Conservation (phyloP, 306 rosid species). For the Gleditsia sinensis region DNA sequence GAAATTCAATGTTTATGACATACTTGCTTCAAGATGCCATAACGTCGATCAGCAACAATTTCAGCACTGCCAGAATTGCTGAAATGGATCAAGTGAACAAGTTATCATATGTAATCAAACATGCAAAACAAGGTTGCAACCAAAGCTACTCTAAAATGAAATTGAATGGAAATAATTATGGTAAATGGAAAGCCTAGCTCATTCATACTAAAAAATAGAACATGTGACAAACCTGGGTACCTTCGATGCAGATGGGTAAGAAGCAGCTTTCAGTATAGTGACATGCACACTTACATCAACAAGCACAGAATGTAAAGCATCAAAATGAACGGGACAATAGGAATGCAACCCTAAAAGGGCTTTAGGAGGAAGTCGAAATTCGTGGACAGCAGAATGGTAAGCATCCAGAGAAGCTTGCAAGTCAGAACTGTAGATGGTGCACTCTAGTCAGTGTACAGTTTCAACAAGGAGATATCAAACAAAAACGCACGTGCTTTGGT, state of each 20-base stretch:
- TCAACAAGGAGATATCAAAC: slow-evolving; percentile 28
- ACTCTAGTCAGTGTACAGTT: slow-evolving; percentile 43
- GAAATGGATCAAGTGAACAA: slow-evolving; percentile 39
- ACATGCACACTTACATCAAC: slow-evolving; percentile 78
- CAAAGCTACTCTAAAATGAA: slow-evolving; percentile 21
- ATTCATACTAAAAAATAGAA: slow-evolving; percentile 32
- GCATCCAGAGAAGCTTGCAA: slow-evolving; percentile 60
- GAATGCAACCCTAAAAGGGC: slow-evolving; percentile 88
- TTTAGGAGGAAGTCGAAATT: slow-evolving; percentile 84
- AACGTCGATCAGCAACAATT: slow-evolving; percentile 39
- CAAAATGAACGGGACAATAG: slow-evolving; percentile 86
- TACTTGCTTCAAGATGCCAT: slow-evolving; percentile 52
- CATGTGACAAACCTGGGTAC: slow-evolving; percentile 67
- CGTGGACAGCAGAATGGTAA: slow-evolving; percentile 75
- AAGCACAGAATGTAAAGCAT: slow-evolving; percentile 80
- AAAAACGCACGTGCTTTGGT: slow-evolving; percentile 13
- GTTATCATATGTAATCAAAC: slow-evolving; percentile 29
- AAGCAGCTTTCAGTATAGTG: slow-evolving; percentile 59
- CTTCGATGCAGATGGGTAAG: slow-evolving; percentile 46
- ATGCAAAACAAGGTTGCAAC: slow-evolving; percentile 10
- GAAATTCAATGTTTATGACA: slow-evolving; percentile 32
- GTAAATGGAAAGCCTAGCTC: slow-evolving; percentile 12
- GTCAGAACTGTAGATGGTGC: slow-evolving; percentile 52
- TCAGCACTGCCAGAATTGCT: slow-evolving; percentile 45
- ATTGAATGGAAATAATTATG: slow-evolving; percentile 13